Base-by-base conservation (phyloP, 352 stramenopile species). In the Globisporangium parvum region DNA sequence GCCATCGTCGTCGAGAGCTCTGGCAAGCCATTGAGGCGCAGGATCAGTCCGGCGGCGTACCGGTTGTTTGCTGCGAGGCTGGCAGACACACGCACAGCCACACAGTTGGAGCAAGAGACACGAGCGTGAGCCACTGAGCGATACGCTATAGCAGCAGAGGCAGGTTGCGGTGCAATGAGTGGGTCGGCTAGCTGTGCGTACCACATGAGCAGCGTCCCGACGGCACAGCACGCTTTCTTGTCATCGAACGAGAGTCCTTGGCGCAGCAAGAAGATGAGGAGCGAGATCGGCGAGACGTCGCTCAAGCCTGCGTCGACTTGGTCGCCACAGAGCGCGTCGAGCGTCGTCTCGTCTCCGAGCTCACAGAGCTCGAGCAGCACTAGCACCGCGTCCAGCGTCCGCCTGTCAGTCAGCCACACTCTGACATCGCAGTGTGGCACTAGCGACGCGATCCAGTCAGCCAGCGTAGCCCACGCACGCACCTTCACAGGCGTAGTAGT, bases 401-500 rank as follows among this genome's bases (percentile, higher is more conserved):
- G 12, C 23, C 21, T 2, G 31, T 37, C 31, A 12, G 12, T 39
- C 21, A 37, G 31, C 11, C 31, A 11, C 10, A 11, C 31, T 11
- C 11, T 1, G 11, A 8, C n/a, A n/a, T n/a, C n/a, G n/a, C n/a
- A n/a, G n/a, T n/a, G n/a, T n/a, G n/a, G n/a, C n/a, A n/a, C n/a
- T n/a, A n/a, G n/a, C n/a, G n/a, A n/a, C n/a, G n/a, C n/a, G n/a
- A n/a, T n/a, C n/a, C n/a, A n/a, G n/a, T n/a, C n/a, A n/a, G n/a
- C n/a, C n/a, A n/a, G n/a, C n/a, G n/a, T n/a, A n/a, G n/a, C n/a
- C n/a, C n/a, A n/a, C n/a, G n/a, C n/a, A n/a, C n/a, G n/a, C n/a
- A n/a, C 75, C 77, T 87, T 93, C 80, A 37, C 75, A 86, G 1
- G 77, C 80, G 53, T 91, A 91, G 66, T 88, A 93, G 47, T 91